Evolutionary conservation across 352 stramenopile species (phyloP).

Genomic region (Phytophthora crassamura): DNA sequence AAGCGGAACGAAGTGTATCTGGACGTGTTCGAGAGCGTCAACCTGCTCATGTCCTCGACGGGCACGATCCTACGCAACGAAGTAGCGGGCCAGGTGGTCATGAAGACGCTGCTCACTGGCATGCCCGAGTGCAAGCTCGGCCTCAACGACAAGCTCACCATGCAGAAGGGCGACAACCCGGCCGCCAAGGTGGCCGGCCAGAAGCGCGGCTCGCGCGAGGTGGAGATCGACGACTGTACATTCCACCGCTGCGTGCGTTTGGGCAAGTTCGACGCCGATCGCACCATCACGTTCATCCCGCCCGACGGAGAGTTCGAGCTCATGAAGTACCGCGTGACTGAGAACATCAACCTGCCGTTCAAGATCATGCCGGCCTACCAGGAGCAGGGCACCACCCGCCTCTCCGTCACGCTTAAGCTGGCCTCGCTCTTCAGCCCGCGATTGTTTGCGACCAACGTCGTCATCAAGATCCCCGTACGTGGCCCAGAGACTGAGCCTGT

Average conservation of each 20-base stretch:
- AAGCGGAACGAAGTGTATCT: constrained; percentile 99
- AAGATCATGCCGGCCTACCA: constrained; percentile 97
- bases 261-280: constrained; percentile 98
- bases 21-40: constrained; percentile 97
- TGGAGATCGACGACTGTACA: constrained; percentile 98
- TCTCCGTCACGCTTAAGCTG: constrained; percentile 87
- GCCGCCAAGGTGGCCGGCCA: constrained; percentile 68
- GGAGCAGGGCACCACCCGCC: constrained; percentile 90
- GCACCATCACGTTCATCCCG: constrained; percentile 98
- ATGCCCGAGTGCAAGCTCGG: constrained; percentile 99
- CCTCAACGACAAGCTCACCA: constrained; percentile 98
- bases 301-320: constrained; percentile 99
- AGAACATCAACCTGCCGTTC: constrained; percentile 99
- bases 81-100: constrained; percentile 96
- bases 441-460: constrained; percentile 96
- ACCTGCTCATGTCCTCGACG: constrained; percentile 95
- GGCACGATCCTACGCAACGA: constrained; percentile 96
- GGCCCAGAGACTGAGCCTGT: not conserved
- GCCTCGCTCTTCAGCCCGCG: constrained; percentile 96
- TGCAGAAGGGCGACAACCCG: constrained; percentile 92
- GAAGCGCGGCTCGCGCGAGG: constrained; percentile 77
- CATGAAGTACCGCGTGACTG: constrained; percentile 97
- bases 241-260: constrained; percentile 98
- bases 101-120: constrained; percentile 98
- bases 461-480: constrained; percentile 94